Evolutionary conservation across 768 basidiomycete genomes (phyloP).

Genomic region (Lactifluus pinguis): DNA sequence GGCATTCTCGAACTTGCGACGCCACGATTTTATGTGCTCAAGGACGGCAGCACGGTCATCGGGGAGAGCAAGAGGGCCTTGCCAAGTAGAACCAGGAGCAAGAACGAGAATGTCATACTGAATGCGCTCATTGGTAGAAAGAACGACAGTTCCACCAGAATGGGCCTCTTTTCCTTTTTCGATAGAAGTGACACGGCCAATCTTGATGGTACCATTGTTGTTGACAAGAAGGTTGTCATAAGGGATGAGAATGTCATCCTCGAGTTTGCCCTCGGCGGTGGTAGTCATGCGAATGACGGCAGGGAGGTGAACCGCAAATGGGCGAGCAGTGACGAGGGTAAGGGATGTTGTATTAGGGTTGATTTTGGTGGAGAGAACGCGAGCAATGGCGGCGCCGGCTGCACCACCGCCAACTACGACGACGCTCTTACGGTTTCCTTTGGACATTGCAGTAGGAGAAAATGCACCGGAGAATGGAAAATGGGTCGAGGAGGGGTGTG

Average conservation of each 20-base stretch:
- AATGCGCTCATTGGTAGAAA: slow-evolving; percentile 8
- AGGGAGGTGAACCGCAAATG: slow-evolving; percentile 43
- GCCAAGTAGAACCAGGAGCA: slow-evolving; percentile 14
- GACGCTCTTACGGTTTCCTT: slow-evolving; percentile 24
- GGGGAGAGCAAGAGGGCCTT: slow-evolving; percentile 33
- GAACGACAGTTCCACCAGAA: not conserved
- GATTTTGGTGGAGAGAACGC: slow-evolving; percentile 42
- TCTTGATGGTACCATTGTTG: slow-evolving; percentile 11
- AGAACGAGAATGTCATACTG: slow-evolving; percentile 16
- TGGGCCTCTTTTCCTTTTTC: slow-evolving; percentile 2
- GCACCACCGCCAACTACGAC: slow-evolving; percentile 53
- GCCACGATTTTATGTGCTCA: slow-evolving; percentile 24
- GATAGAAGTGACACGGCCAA: slow-evolving; percentile 11
- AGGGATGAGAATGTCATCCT: slow-evolving; percentile 17
- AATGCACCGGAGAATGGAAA: not conserved
- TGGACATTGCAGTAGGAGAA: not conserved
- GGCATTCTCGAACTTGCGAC: slow-evolving; percentile 25
- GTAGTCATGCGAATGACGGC: slow-evolving; percentile 47
- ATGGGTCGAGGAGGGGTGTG: not conserved
- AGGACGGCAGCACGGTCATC: slow-evolving; percentile 21
- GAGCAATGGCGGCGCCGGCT: slow-evolving; percentile 39
- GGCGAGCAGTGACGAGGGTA: slow-evolving; percentile 44
- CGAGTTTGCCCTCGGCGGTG: slow-evolving; percentile 32
- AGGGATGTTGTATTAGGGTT: slow-evolving; percentile 40
- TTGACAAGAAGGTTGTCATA: slow-evolving; percentile 15